Base-by-base conservation (phyloP, 148 eudicot genomes). In the Fagopyrum homotropicum region DNA sequence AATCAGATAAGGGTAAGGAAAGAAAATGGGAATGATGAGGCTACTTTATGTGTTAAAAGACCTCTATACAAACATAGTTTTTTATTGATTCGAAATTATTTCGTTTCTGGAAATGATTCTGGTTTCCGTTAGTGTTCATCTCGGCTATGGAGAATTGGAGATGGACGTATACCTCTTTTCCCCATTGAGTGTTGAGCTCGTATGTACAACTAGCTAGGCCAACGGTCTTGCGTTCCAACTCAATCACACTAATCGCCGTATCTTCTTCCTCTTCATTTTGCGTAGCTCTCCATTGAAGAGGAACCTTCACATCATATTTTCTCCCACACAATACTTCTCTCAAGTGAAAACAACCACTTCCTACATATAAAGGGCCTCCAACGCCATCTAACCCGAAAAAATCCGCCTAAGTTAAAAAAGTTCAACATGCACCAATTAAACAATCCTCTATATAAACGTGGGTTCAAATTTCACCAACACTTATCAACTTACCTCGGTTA, bases 341-440 rank as follows among this genome's bases (percentile, higher is more conserved):
- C 57, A 88, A 83, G 74, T 91, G 98, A 75, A 94, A 94, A 80
- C 98, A 94, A 48, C 95, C 93, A 2, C 86, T 88, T 77, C 98
- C 98, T 40, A 86, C 44, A 16, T 94, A 94, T 9, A 84, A 9
- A 55, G 97, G 93, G 63, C 98, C 98, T 76, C 96, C 98, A 78
- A 79, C 2, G 9, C 94, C 97, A 79, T 91, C 97, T 69, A 87
- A 10, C 50, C 95, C 97, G 29, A 77, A 79, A 8, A 90, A 80
- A 48, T 94, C 98, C 64, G 90, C 85, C 98, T 94, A 35, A 35
- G 11, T 19, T 43, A 15, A 22, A 19, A 0, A 43, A 45, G 30
- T 4, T 52, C 12, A 51, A 40, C 40, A 35, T 35, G 61, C 1
- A 49, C 4, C 50, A 9, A 35, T 56, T 17, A 30, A 52, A 14